Evolutionary conservation across 2,329 filamentous ascomycete genomes (phyloP).

Genomic region (Lecanicillium sp.): DNA sequence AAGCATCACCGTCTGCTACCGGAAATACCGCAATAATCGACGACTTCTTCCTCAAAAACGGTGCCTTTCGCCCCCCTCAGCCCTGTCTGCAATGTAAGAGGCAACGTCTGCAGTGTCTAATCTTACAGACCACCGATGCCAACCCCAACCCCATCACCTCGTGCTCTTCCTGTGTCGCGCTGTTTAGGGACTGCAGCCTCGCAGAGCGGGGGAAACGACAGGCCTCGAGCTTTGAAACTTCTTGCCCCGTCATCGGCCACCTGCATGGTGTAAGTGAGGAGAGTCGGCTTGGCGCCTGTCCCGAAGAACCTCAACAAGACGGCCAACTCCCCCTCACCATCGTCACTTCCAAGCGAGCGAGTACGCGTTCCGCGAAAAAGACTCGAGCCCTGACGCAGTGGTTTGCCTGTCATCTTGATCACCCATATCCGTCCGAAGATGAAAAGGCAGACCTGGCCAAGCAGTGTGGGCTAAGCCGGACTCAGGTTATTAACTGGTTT

Average conservation of each 20-base stretch:
- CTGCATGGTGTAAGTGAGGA: conserved; percentile 43
- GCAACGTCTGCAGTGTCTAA: conserved; percentile 41
- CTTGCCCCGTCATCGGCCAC: conserved; percentile 40
- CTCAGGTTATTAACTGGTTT: conserved; percentile 45
- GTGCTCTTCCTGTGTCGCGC: conserved; percentile 45
- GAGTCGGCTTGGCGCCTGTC: conserved; percentile 14
- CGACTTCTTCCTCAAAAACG: conserved; percentile 34
- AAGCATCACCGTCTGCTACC: background rate
- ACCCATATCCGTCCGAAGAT: conserved; percentile 43
- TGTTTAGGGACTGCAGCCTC: conserved; percentile 45
- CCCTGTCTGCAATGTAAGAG: conserved; percentile 40
- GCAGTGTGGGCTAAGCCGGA: conserved; percentile 39
- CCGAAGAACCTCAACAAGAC: conserved; percentile 8
- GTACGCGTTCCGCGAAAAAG: conserved; percentile 38
- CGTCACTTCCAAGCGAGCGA: conserved; percentile 26
- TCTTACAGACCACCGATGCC: conserved; percentile 38
- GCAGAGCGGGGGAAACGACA: conserved; percentile 38
- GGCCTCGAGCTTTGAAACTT: conserved; percentile 40
- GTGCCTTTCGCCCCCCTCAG: conserved; percentile 34
- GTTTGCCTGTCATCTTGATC: conserved; percentile 39
- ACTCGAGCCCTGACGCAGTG: conserved; percentile 40
- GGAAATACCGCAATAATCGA: conserved; percentile 24
- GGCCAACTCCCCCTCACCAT: conserved; percentile 13
- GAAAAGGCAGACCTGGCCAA: conserved; percentile 35
- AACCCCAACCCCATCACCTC: conserved; percentile 44